Conservation (phyloP, 73 alveolate species). For the Paramecium biaurelia region DNA sequence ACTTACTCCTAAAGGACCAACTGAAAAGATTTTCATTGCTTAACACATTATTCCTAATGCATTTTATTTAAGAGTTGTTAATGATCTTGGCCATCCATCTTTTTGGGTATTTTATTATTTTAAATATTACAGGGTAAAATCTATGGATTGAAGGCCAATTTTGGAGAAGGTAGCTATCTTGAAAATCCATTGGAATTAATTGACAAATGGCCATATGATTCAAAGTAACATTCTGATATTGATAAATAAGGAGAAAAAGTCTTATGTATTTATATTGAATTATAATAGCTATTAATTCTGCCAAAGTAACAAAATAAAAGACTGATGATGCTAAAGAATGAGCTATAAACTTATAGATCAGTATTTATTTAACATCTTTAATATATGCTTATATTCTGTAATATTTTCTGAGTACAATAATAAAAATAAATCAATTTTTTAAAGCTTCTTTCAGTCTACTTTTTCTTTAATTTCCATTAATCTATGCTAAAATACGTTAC, state of each 20-base stretch:
- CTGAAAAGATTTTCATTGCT: neutral
- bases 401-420: neutral
- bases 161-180: constrained; percentile 42
- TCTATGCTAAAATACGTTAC: neutral
- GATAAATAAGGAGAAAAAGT: constrained; percentile 11
- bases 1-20: neutral
- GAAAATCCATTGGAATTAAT: constrained; percentile 35
- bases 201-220: constrained; percentile 37
- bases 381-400: neutral
- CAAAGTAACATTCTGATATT: neutral
- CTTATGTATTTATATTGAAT: neutral
- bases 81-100: neutral
- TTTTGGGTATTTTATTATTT: neutral
- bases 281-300: constrained; percentile 5
- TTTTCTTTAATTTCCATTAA: neutral
- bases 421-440: neutral
- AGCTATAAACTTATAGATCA: neutral
- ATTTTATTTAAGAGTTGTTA: neutral
- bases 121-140: neutral
- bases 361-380: neutral
- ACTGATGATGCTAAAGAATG: neutral
- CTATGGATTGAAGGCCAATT: neutral
- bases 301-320: neutral
- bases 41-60: constrained; percentile 6
- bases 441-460: neutral